A percentile compares a stretch with the other conserved stretches of the same genome.
Evolutionary conservation across 257 asterid species (phyloP).

Genomic region (Penstemon barbatus): DNA sequence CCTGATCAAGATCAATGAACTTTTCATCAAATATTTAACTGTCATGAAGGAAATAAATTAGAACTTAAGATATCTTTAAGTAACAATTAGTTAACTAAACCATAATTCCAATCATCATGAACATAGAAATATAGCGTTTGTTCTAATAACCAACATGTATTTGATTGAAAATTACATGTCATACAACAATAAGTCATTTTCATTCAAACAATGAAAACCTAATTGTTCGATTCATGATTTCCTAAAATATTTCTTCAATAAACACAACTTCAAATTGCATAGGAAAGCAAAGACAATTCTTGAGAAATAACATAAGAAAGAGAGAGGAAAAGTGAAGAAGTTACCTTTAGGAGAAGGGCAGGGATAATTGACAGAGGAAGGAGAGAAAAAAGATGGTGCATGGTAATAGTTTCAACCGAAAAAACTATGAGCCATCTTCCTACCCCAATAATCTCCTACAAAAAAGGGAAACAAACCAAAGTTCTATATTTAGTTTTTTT

Average conservation of each 20-base stretch:
- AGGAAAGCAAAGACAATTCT: background rate
- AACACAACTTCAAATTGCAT: background rate
- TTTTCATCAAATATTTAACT: background rate
- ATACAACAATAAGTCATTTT: too few relatives aligned
- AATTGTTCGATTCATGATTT: background rate
- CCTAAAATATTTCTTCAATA: too few relatives aligned
- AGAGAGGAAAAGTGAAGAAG: background rate
- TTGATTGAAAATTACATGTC: too few relatives aligned
- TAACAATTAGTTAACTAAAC: background rate
- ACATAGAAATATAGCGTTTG: too few relatives aligned
- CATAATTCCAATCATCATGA: too few relatives aligned
- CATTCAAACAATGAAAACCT: background rate
- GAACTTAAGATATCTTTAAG: background rate
- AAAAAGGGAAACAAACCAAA: too few relatives aligned
- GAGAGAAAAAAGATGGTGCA: slow-evolving; percentile 37
- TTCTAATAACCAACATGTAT: too few relatives aligned
- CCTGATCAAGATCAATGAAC: slow-evolving; percentile 30
- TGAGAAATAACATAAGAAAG: background rate
- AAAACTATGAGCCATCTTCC: slow-evolving; percentile 36
- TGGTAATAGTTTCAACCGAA: slow-evolving; percentile 38
- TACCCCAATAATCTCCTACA: slow-evolving; percentile 28
- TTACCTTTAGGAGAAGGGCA: slow-evolving; percentile 74
- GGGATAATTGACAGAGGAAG: slow-evolving; percentile 41
- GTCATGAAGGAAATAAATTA: background rate
- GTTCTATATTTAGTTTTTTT: too few relatives aligned